A percentile compares a stretch with the other conserved stretches of the same genome.
These are phyloP conservation scores for Aspergillus aculeatus DNA, from an alignment of 2,329 filamentous ascomycete species.

Conservation along the genomic window DNA sequence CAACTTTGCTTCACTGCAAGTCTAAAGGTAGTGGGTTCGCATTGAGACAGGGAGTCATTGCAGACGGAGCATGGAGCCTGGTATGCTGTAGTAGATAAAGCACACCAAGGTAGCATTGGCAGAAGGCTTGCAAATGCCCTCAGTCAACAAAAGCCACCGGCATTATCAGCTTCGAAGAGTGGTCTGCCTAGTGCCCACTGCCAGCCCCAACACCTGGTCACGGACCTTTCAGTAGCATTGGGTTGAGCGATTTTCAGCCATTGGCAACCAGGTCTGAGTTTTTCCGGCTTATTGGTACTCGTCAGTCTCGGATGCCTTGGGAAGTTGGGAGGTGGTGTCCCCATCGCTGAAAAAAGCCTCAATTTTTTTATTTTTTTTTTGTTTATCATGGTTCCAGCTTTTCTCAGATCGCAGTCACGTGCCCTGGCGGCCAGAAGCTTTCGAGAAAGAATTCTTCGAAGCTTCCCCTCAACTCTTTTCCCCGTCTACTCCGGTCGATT, in stretches of 20 bases:
- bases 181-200: neutral
- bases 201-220: neutral
- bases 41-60: neutral
- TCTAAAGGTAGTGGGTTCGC: neutral
- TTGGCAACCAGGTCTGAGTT: too few species aligned
- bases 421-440: neutral
- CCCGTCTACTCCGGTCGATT: neutral
- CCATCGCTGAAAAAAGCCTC: neutral
- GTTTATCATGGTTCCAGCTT: neutral
- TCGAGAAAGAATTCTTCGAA: neutral
- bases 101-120: neutral
- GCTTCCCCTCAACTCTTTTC: neutral
- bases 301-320: neutral
- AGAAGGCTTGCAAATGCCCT: neutral
- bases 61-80: neutral
- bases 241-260: too few species aligned
- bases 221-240: neutral
- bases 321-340: neutral
- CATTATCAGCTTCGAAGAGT: neutral
- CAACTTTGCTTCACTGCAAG: neutral
- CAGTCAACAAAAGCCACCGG: neutral
- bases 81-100: neutral
- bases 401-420: neutral
- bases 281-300: neutral
- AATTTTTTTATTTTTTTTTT: neutral